These are phyloP conservation scores for Penicillium capsulatum DNA, from an alignment of 2,329 filamentous ascomycete species.

Conservation along the genomic window DNA sequence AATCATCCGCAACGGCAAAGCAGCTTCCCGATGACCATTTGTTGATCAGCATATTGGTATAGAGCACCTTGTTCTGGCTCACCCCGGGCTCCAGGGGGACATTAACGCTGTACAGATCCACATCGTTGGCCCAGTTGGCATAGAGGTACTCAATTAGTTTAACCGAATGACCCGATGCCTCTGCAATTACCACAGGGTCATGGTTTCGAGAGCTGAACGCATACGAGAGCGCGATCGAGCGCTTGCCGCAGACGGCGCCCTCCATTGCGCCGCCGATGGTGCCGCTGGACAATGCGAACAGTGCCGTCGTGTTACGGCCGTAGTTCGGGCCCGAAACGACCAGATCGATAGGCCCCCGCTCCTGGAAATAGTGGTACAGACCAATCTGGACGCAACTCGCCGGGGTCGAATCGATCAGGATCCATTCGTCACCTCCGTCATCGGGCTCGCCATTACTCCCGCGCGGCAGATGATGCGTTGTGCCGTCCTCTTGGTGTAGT, in stretches of 20 bases:
- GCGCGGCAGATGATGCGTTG: constrained; percentile 58
- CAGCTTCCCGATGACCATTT: constrained; percentile 81
- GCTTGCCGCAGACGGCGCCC: constrained; percentile 65
- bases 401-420: constrained; percentile 75
- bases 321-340: constrained; percentile 80
- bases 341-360: constrained; percentile 67
- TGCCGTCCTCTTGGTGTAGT: constrained; percentile 61
- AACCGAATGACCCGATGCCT: constrained; percentile 69
- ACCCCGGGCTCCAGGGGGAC: constrained; percentile 78
- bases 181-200: constrained; percentile 73
- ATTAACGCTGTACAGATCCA: constrained; percentile 88
- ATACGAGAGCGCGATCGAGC: constrained; percentile 78
- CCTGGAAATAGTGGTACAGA: constrained; percentile 71
- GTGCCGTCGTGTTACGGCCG: constrained; percentile 73
- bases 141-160: constrained; percentile 74
- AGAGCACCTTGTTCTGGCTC: constrained; percentile 67
- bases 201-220: constrained; percentile 86
- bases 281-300: constrained; percentile 73
- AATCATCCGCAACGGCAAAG: constrained; percentile 71
- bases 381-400: constrained; percentile 80
- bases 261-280: constrained; percentile 75
- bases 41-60: constrained; percentile 84
- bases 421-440: constrained; percentile 67
- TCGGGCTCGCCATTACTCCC: constrained; percentile 48
- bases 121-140: constrained; percentile 66